Base-by-base conservation (phyloP, 306 rosid species). In the Rosa persica region DNA sequence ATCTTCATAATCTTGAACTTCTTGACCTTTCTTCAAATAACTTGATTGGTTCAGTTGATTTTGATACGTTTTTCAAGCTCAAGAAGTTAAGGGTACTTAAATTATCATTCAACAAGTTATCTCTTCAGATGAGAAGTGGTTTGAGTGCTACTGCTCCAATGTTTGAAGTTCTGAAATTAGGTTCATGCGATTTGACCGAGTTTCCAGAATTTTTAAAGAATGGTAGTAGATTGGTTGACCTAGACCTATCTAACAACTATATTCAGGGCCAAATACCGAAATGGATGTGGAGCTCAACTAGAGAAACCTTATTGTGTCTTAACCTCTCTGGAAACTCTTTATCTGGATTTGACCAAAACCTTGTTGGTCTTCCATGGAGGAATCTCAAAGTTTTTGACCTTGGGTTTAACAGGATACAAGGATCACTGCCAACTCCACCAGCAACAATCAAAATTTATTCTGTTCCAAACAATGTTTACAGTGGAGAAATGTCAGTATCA, bases 241-340 rank as follows among this genome's bases (percentile, higher is more conserved):
- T 78, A 73, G 5, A 83, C 74, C 78, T 71, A 67, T 12, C 69
- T 64, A 38, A 20, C 9, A 83, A 79, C 80, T 43, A 46, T 74
- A 27, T 88, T 0, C 74, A 72, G 0, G 88, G 93, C 23, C 79
- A 48, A 44, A 8, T 89, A 17, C 89, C 89, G 17, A 79, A 72
- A 61, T 60, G 79, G 83, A 19, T 72, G 67, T 65, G 70, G 85
- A 65, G 40, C 22, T 49, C 57, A 70, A 82, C 78, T 27, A 47
- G 39, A n/a, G 71, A 82, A 49, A 72, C 75, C 12, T 49, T 77
- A 71, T 23, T 11, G 27, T 40, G 8, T 44, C 20, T 77, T 15
- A 17, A 34, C 22, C 39, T 82, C 39, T 12, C 49, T 47, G 38
- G 55, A 47, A 82, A 82, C 43, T 58, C 38, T 11, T n/a, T 82